phyloP scores from a whole-genome alignment of 805 yeast species.

The Jamesozyma spencerorum region DNA sequence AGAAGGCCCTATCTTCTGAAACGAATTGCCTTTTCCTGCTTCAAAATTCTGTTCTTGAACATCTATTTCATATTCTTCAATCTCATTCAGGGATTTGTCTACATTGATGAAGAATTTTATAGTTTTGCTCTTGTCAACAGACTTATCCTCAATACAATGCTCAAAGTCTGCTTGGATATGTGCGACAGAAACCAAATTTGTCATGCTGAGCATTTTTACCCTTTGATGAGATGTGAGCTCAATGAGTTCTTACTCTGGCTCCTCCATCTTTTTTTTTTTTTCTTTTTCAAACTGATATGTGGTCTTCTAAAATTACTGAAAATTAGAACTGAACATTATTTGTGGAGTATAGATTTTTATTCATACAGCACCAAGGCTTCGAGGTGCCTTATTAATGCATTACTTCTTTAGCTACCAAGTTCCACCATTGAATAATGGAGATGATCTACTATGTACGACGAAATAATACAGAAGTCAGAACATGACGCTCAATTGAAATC shows the following conservation, averaged over 20 bases:
- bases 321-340: no score
- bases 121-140: conserved; percentile 11
- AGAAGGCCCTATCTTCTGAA: conserved; percentile 5
- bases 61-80: conserved; percentile 26
- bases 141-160: conserved; percentile 36
- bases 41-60: conserved; percentile 17
- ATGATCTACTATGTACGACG: neutral
- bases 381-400: no score
- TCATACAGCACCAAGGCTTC: no score
- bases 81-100: conserved; percentile 18
- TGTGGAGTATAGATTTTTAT: no score
- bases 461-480: neutral
- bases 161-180: conserved; percentile 39
- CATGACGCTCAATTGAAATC: conserved; percentile 8
- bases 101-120: conserved; percentile 34
- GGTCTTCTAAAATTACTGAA: no score
- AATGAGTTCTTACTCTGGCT: neutral
- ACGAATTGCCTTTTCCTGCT: conserved; percentile 8
- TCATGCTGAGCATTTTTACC: neutral
- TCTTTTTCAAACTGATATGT: no score
- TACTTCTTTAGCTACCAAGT: no score
- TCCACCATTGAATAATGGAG: no score
- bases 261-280: no score
- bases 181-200: conserved; percentile 1
- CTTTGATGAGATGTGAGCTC: neutral